Evolutionary conservation across 2,329 filamentous ascomycete species (phyloP).

Genomic region (Chaetoscypha palmicola): DNA sequence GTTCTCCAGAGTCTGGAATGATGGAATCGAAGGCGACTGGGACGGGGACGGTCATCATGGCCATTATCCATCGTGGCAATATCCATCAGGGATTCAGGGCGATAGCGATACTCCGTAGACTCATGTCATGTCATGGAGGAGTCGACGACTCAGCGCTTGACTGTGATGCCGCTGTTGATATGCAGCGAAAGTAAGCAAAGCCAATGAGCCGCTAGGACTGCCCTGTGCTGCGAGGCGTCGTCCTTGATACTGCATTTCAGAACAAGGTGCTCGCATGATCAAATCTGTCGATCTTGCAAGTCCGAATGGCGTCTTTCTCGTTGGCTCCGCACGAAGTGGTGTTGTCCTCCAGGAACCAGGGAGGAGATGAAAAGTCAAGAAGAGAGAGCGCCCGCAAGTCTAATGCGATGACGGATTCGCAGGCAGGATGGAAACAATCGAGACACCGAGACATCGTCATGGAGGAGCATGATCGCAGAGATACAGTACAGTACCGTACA

Average conservation of each 20-base stretch:
- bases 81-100: no score
- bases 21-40: no score
- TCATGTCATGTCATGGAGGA: not conserved
- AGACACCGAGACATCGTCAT: no score
- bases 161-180: not conserved
- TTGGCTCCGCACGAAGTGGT: not conserved
- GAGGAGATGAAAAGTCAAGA: not conserved
- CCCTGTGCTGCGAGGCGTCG: not conserved
- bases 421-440: not conserved
- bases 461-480: not conserved
- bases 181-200: not conserved
- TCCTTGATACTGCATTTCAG: slow-evolving; percentile 1
- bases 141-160: not conserved
- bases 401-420: not conserved
- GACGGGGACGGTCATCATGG: not conserved
- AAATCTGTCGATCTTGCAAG: slow-evolving; percentile 22
- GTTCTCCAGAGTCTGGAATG: no score
- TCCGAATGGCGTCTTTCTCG: slow-evolving; percentile 18
- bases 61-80: no score
- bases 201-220: slow-evolving; percentile 1
- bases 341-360: not conserved
- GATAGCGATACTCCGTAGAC: no score
- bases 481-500: no score
- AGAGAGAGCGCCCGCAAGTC: not conserved
- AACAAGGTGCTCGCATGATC: slow-evolving; percentile 26